A percentile compares a stretch with the other conserved stretches of the same genome.
phyloP scores from a whole-genome alignment of 805 yeast species.

The Cyberlindnera euphorbiiphila region DNA sequence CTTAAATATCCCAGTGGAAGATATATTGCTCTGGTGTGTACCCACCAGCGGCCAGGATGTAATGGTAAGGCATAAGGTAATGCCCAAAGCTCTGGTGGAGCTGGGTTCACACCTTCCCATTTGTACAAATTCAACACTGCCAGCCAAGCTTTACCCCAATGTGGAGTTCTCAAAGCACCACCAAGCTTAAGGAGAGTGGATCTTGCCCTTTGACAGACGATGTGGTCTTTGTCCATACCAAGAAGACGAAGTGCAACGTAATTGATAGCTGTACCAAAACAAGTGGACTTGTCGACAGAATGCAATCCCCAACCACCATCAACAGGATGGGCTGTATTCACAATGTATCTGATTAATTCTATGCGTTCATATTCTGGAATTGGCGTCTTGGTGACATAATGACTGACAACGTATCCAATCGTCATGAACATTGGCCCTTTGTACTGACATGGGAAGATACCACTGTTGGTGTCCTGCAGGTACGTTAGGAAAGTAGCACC shows the following conservation, averaged over 20 bases:
- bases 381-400: constrained; percentile 62
- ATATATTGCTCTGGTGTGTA: constrained; percentile 91
- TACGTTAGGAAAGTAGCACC: constrained; percentile 67
- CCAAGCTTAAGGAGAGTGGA: constrained; percentile 67
- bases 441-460: constrained; percentile 87
- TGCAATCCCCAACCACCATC: constrained; percentile 99
- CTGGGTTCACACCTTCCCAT: constrained; percentile 98
- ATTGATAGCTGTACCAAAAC: constrained; percentile 89
- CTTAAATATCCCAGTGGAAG: constrained; percentile 81
- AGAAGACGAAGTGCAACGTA: constrained; percentile 77
- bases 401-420: constrained; percentile 77
- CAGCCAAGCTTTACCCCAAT: constrained; percentile 97
- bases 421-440: constrained; percentile 99
- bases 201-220: constrained; percentile 75
- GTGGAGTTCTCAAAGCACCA: constrained; percentile 88
- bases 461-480: constrained; percentile 71
- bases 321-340: constrained; percentile 92
- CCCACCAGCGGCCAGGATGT: constrained; percentile 99
- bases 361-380: constrained; percentile 61
- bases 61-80: constrained; percentile 77
- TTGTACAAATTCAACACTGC: constrained; percentile 73
- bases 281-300: constrained; percentile 87
- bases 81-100: constrained; percentile 93
- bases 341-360: constrained; percentile 80
- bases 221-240: constrained; percentile 72